Percentiles rank a stretch among this genome's conserved stretches.
Evolutionary conservation across 2,329 filamentous ascomycete genomes (phyloP).

Genomic region (Xylaria sp.): DNA sequence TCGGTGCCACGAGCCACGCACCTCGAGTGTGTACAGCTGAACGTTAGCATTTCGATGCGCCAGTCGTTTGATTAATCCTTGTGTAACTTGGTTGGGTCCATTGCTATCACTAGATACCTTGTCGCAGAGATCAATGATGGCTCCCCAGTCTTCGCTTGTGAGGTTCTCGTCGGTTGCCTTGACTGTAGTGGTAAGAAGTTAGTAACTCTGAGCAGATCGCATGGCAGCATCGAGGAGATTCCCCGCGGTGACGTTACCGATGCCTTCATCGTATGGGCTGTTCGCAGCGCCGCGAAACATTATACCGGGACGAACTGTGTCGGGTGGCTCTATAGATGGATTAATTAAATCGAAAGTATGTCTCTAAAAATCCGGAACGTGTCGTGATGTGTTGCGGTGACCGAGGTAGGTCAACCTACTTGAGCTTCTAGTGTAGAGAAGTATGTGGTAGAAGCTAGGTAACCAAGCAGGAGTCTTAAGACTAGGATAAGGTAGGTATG

Average conservation of each 20-base stretch:
- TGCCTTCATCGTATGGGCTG: slow-evolving; percentile 68
- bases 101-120: slow-evolving; percentile 65
- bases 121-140: slow-evolving; percentile 73
- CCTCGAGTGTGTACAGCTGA: slow-evolving; percentile 92
- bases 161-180: slow-evolving; percentile 97
- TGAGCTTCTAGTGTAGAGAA: slow-evolving; percentile 1
- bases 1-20: slow-evolving; percentile 49
- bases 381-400: background rate
- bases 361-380: background rate
- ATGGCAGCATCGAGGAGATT: slow-evolving; percentile 11
- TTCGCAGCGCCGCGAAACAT: slow-evolving; percentile 69
- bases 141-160: slow-evolving; percentile 79
- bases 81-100: slow-evolving; percentile 83
- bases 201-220: slow-evolving; percentile 30
- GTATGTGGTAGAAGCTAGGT: slow-evolving; percentile 4
- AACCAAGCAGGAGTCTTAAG: background rate
- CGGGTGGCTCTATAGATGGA: background rate
- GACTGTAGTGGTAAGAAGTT: slow-evolving; percentile 53
- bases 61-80: slow-evolving; percentile 89
- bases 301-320: slow-evolving; percentile 38
- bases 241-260: slow-evolving; percentile 57
- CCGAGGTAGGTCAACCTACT: slow-evolving; percentile 9
- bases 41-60: slow-evolving; percentile 96
- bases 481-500: background rate
- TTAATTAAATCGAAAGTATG: background rate